Base-by-base conservation (phyloP, 1,284 basidiomycete species). In the Tilletia caries region DNA sequence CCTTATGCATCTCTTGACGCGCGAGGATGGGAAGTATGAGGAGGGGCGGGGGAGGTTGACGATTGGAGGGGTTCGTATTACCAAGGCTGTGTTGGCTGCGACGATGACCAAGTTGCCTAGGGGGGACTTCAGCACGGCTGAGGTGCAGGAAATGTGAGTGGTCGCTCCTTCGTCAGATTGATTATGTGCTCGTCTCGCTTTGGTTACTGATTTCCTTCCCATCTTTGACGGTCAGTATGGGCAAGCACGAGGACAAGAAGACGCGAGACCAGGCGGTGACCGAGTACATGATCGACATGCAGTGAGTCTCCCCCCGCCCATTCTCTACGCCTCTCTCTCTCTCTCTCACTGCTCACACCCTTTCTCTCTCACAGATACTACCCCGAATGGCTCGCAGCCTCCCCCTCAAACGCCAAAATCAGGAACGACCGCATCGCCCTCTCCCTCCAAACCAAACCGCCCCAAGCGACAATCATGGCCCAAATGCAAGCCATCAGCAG, bases 31-130 rank as follows among this genome's bases (percentile, higher is more conserved):
- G 15, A 37, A 12, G 29, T 34, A 6, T 34, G 18, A 62, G 2
- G 20, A 10, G 29, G 29, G 18, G 15, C 27, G n/a, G 18, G 58
- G 58, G 3, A 33, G 32, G 29, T 34, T 32, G 13, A 12, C 32
- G 18, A 62, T 73, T 6, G 68, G 66, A 1, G 74, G 70, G 20
- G 68, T 82, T 3, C 67, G 69, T 29, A 65, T 82, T 1, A 41
- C 73, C 0, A 76, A 71, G 29, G 77, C 73, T 1, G 70, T 82
- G n/a, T 65, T 82, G 1, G 65, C 74, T 0, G 74, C 79, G 0
- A 82, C 81, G 8, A 82, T 82, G 74, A 70, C 75, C 29, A 82
- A 81, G 66, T 60, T 79, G 20, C 81, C 81, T 1, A 66, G 71
- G 0, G 76, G 76, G 6, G 79, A 81, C 25, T 73, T 77, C 41